Conservation (phyloP, 345 rosid species). For the Atalantia buxifolia region DNA sequence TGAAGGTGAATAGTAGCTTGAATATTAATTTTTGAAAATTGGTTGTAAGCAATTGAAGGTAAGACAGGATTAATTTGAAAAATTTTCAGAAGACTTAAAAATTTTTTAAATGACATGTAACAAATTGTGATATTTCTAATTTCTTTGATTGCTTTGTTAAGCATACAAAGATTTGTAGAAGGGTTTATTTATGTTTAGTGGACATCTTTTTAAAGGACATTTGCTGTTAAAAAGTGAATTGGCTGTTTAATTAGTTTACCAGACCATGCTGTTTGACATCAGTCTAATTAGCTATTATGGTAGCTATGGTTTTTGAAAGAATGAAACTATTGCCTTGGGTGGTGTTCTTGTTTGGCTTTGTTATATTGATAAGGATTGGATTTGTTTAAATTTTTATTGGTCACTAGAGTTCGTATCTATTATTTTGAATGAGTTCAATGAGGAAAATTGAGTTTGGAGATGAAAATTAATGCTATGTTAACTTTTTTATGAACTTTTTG, state of each 20-base stretch:
- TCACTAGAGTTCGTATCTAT: background rate
- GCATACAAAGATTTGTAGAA: background rate
- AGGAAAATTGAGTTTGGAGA: background rate
- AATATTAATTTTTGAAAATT: background rate
- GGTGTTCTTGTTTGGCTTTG: background rate
- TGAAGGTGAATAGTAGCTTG: background rate
- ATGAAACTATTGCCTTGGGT: background rate
- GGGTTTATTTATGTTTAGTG: background rate
- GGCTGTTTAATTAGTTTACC: background rate
- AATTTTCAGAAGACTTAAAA: background rate
- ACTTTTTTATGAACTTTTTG: background rate
- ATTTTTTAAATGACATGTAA: background rate
- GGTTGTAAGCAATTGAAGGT: background rate
- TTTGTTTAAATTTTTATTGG: background rate
- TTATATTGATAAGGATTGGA: background rate
- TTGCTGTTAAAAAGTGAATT: background rate
- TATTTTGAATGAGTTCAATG: background rate
- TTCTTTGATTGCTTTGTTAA: background rate
- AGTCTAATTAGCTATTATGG: background rate
- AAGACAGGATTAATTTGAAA: background rate
- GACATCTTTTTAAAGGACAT: background rate
- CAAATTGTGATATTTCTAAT: background rate
- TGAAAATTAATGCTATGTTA: background rate
- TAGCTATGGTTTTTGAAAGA: background rate
- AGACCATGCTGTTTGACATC: background rate